Percentiles rank a stretch among this genome's conserved stretches.
These are phyloP conservation scores for Nemania abortiva DNA, from an alignment of 2,329 filamentous ascomycete genomes.

Conservation along the genomic window DNA sequence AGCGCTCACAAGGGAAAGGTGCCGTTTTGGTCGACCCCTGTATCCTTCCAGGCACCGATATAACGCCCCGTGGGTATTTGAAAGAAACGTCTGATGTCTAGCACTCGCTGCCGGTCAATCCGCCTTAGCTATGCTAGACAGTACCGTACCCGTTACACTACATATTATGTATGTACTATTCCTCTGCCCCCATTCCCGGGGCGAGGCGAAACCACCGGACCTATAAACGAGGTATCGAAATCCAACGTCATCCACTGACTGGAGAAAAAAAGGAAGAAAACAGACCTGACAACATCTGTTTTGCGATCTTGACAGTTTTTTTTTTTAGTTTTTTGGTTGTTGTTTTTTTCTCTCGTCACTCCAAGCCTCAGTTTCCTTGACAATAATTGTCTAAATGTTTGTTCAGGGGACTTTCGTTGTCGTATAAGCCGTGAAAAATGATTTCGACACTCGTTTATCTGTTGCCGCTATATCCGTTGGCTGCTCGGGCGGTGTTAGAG, in stretches of 20 bases:
- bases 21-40: slow-evolving; percentile 20
- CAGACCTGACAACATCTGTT: slow-evolving; percentile 8
- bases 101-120: slow-evolving; percentile 13
- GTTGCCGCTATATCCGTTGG: slow-evolving; percentile 44
- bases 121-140: slow-evolving; percentile 8
- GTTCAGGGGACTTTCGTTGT: slow-evolving; percentile 10
- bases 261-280: slow-evolving; percentile 1
- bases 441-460: slow-evolving; percentile 38
- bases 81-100: slow-evolving; percentile 19
- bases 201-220: slow-evolving; percentile 10
- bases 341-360: neutral
- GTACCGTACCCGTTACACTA: neutral
- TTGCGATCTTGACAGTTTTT: slow-evolving; percentile 10
- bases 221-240: slow-evolving; percentile 19
- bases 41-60: slow-evolving; percentile 19
- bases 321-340: too few species aligned
- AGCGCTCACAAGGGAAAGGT: slow-evolving; percentile 23
- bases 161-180: neutral
- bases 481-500: slow-evolving; percentile 46
- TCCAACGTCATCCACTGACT: slow-evolving; percentile 34
- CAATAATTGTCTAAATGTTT: neutral
- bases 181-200: slow-evolving; percentile 11
- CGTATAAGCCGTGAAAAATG: slow-evolving; percentile 37
- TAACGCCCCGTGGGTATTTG: slow-evolving; percentile 23
- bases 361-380: neutral